Conservation (phyloP, 2,329 filamentous ascomycete genomes). For the Aciculosporium take region DNA sequence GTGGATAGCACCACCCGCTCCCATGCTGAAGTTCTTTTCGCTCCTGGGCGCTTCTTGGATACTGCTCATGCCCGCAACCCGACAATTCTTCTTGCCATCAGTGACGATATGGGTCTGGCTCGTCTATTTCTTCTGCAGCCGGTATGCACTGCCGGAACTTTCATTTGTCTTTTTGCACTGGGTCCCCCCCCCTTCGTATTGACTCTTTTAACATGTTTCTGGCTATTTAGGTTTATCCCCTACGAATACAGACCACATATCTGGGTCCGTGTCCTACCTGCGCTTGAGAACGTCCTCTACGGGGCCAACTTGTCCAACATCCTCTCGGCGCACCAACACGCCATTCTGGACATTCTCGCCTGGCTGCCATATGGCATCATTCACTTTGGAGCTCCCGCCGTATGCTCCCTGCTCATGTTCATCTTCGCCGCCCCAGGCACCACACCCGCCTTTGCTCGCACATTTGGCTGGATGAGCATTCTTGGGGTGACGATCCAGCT, state of each 20-base stretch:
- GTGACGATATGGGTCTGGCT: conserved; percentile 76
- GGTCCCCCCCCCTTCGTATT: background rate
- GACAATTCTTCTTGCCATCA: conserved; percentile 84
- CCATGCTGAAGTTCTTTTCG: conserved; percentile 61
- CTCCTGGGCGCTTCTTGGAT: conserved; percentile 53
- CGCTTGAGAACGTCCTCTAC: conserved; percentile 91
- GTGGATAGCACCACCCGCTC: conserved; percentile 67
- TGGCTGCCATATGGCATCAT: conserved; percentile 89
- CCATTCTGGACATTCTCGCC: conserved; percentile 71
- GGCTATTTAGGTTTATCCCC: conserved; percentile 59
- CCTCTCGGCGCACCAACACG: conserved; percentile 75
- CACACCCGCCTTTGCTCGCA: conserved; percentile 67
- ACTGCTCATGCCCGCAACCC: conserved; percentile 66
- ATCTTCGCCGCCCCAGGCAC: conserved; percentile 78
- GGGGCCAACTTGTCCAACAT: conserved; percentile 94
- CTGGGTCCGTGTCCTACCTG: conserved; percentile 87
- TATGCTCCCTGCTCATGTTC: conserved; percentile 70
- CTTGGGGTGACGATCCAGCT: conserved; percentile 78
- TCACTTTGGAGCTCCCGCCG: conserved; percentile 74
- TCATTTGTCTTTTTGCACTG: background rate
- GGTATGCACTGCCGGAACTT: conserved; percentile 44
- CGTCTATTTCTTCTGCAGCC: conserved; percentile 81
- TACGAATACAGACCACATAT: conserved; percentile 81
- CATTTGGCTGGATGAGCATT: conserved; percentile 88
- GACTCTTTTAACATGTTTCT: background rate